Evolutionary conservation across 495 filamentous ascomycete genomes (phyloP), one percentile per base, ranked within the genome.

Genomic region (Sporormia fimetaria): DNA sequence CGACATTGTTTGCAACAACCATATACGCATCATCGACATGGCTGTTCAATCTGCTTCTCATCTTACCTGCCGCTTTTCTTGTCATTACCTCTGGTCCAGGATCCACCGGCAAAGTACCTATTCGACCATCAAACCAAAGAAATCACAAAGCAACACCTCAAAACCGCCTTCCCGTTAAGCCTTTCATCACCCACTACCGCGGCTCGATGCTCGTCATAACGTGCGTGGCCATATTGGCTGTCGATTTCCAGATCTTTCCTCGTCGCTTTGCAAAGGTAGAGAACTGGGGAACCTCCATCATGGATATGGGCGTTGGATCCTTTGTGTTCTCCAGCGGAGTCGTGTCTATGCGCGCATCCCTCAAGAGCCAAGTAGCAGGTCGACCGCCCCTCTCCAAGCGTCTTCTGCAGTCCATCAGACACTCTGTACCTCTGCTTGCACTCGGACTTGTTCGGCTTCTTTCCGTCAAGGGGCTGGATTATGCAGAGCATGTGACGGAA

Each of bases 291-390:
- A 95, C 90, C 15, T 95, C 87, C 2, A 58, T 99, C 46, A 99
- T 99, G 90, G 90, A 99, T 61, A 69, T 96, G 52, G 90, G 90
- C 7, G 90, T 99, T 31, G 90, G 90, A 4, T 94, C 87, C 1
- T 99, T 99, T 55, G 90, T 99, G 44, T 99, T 93, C 63, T 86
- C 87, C 1, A 81, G 80, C 4, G 90, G 90, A n/a, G 57, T 94
- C n/a, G 83, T 96, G 4, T 83, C 82, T 17, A 85, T 90, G 4
- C 73, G 88, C 28, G 73, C 83, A n/a, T 65, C 87, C n/a, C 65
- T 95, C 17, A 87, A 85, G 54, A 73, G 76, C 47, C 67, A 71
- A 23, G 58, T 75, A 10, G 63, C 20, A 59, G 49, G 37, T 55
- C 36, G 20, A 2, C 36, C 58, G 23, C 55, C 74, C 5, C 57